Percentiles rank a stretch among this genome's conserved stretches.
phyloP scores from a whole-genome alignment of 1,139 yeast species.

The Debaryomyces sp. region DNA sequence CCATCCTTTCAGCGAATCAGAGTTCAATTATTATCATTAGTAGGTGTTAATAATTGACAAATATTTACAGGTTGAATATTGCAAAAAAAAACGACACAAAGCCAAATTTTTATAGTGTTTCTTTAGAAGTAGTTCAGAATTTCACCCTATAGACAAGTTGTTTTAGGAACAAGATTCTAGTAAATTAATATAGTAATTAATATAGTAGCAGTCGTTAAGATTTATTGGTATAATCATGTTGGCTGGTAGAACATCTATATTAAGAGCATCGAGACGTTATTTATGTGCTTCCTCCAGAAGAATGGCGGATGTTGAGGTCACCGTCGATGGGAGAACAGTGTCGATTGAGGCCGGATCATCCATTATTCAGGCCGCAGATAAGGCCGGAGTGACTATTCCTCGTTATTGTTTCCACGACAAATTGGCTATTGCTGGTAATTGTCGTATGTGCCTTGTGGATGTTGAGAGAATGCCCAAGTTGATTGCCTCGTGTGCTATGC shows the following conservation, averaged over 20 bases:
- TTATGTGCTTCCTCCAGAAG: conserved; percentile 30
- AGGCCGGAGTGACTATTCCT: conserved; percentile 87
- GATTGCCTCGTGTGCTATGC: conserved; percentile 91
- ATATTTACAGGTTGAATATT: conserved; percentile 8
- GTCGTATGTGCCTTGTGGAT: conserved; percentile 93
- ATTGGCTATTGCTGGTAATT: conserved; percentile 91
- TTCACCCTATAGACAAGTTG: not conserved
- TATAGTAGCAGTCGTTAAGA: conserved; percentile 7
- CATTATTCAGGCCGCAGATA: conserved; percentile 88
- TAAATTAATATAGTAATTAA: conserved; percentile 2
- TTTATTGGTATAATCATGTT: conserved; percentile 14
- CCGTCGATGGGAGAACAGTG: conserved; percentile 78
- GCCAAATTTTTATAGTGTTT: conserved; percentile 4
- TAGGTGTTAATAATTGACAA: conserved; percentile 8
- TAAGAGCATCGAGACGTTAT: conserved; percentile 32
- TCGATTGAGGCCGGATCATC: conserved; percentile 86
- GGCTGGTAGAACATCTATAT: conserved; percentile 25
- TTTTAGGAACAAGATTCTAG: conserved; percentile 1
- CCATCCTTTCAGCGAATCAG: conserved; percentile 34
- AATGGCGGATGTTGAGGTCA: conserved; percentile 68
- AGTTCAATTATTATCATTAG: conserved; percentile 24
- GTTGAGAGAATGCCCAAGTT: conserved; percentile 90
- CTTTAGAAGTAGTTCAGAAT: conserved; percentile 1
- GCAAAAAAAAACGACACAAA: conserved; percentile 5
- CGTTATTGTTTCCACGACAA: conserved; percentile 92